Percentiles rank a stretch among this genome's conserved stretches.
Conservation (phyloP, 2,329 filamentous ascomycete genomes). For the Colletotrichum sp. region DNA sequence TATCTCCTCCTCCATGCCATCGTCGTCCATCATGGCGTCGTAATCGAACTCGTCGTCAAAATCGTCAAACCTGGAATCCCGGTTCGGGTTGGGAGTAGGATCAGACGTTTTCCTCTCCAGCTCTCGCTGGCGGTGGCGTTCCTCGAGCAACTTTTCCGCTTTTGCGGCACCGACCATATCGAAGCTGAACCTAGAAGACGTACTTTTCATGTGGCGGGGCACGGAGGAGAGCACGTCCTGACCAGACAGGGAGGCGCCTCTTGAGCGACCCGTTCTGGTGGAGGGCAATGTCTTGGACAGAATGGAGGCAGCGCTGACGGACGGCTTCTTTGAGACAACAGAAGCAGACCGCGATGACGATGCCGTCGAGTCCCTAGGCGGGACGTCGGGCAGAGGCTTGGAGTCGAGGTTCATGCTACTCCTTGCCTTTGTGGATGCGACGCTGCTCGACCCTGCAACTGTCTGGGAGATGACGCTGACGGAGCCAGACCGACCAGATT, state of each 20-base stretch:
- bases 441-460: conserved; percentile 30
- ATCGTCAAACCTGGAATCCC: conserved; percentile 64
- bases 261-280: conserved; percentile 48
- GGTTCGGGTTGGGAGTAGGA: conserved; percentile 37
- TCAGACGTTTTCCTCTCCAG: conserved; percentile 60
- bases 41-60: conserved; percentile 70
- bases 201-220: conserved; percentile 74
- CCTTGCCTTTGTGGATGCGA: conserved; percentile 26
- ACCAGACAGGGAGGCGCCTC: conserved; percentile 56
- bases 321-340: conserved; percentile 35
- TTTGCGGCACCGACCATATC: conserved; percentile 76
- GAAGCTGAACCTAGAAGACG: conserved; percentile 81
- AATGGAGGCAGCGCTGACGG: conserved; percentile 27
- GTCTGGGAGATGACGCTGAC: conserved; percentile 30
- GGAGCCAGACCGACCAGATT: conserved; percentile 27
- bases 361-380: conserved; percentile 40
- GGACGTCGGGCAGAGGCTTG: conserved; percentile 33
- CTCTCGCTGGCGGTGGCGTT: conserved; percentile 72
- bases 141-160: conserved; percentile 73
- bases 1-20: conserved; percentile 70
- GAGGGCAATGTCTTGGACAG: conserved; percentile 35
- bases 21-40: conserved; percentile 69
- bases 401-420: conserved; percentile 13
- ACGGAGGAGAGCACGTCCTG: conserved; percentile 54
- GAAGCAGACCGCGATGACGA: conserved; percentile 34